phyloP scores from a whole-genome alignment of 1,284 basidiomycete species.

The Malassezia dermatis region DNA sequence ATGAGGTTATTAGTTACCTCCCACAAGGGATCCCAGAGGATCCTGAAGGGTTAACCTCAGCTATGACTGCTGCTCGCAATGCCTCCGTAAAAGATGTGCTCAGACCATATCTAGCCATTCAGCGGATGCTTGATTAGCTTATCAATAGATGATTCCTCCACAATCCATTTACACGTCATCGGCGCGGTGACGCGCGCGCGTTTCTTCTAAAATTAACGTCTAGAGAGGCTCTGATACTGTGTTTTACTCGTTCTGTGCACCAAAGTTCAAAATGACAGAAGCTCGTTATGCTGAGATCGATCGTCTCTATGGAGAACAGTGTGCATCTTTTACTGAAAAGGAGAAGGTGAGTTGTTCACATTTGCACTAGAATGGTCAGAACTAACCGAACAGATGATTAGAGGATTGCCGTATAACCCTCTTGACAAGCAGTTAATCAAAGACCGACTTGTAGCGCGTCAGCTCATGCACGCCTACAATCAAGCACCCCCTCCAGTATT shows the following conservation, averaged over 20 bases:
- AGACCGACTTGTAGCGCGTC: neutral
- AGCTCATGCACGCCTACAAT: slow-evolving; percentile 8
- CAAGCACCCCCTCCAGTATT: slow-evolving; percentile 1
- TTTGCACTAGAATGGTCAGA: neutral
- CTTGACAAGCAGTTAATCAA: slow-evolving; percentile 1
- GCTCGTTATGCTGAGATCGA: slow-evolving; percentile 12
- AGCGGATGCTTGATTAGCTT: neutral
- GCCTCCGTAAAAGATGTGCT: slow-evolving; percentile 1
- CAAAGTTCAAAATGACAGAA: slow-evolving; percentile 1
- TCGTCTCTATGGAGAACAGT: slow-evolving; percentile 9
- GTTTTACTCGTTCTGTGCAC: neutral
- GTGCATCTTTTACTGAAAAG: slow-evolving; percentile 8
- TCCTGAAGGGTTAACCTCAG: neutral
- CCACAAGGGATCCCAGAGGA: neutral
- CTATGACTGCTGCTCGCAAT: neutral
- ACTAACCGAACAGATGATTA: slow-evolving; percentile 2
- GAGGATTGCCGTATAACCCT: slow-evolving; percentile 6
- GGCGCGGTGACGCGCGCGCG: neutral
- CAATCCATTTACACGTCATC: neutral
- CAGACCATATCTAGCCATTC: neutral
- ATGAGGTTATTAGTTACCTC: neutral
- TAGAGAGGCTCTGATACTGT: neutral
- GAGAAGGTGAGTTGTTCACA: slow-evolving; percentile 16
- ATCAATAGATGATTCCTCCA: neutral
- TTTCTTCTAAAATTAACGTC: neutral